These are phyloP conservation scores for Aristolochia californica DNA, from an alignment of 164 flowering plant genomes.

Conservation along the genomic window DNA sequence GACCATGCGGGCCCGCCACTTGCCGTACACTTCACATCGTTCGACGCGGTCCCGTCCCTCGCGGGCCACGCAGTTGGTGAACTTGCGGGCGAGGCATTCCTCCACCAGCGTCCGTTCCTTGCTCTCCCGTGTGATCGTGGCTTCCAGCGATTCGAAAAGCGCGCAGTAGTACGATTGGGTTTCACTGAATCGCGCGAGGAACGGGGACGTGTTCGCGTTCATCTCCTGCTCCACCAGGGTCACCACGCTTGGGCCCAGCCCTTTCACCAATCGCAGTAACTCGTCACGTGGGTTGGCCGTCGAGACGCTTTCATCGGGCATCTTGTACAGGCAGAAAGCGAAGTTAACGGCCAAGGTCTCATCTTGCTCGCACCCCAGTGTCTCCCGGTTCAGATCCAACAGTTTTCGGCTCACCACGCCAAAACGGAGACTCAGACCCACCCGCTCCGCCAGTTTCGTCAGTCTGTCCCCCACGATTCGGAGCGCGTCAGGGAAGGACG, in stretches of 20 bases:
- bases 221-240: constrained; percentile 74
- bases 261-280: constrained; percentile 65
- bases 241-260: constrained; percentile 46
- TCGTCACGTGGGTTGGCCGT: constrained; percentile 78
- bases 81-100: constrained; percentile 50
- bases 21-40: constrained; percentile 82
- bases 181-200: constrained; percentile 50
- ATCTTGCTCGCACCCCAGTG: constrained; percentile 36
- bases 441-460: constrained; percentile 27
- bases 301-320: constrained; percentile 92
- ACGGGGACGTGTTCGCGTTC: constrained; percentile 76
- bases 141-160: constrained; percentile 62
- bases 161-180: constrained; percentile 44
- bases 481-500: constrained; percentile 10
- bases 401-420: constrained; percentile 14
- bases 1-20: constrained; percentile 90
- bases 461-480: constrained; percentile 32
- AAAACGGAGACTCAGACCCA: constrained; percentile 35
- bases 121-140: constrained; percentile 26
- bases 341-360: constrained; percentile 73
- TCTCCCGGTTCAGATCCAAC: constrained; percentile 37
- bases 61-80: constrained; percentile 61
- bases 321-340: constrained; percentile 43
- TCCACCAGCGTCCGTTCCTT: constrained; percentile 41
- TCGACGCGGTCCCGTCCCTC: constrained; percentile 83